Base-by-base conservation (phyloP, 108 stramenopile species). In the Nitzschia inconspicua region DNA sequence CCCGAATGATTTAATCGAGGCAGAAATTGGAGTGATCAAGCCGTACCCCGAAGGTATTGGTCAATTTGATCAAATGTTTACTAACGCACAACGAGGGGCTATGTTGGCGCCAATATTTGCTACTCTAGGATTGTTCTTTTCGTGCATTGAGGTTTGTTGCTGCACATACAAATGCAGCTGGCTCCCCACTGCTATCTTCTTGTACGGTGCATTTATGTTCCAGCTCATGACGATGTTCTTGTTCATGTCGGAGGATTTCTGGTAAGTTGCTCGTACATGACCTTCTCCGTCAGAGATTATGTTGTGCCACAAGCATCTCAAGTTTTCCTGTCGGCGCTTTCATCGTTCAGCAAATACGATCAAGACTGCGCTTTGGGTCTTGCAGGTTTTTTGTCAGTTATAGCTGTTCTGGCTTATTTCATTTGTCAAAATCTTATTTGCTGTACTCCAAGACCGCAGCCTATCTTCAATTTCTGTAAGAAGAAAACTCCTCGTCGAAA, bases 111-210 rank as follows among this genome's bases (percentile, higher is more conserved):
- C 70, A 0, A 48, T 72, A 9, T 51, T 64, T 28, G 60, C 60
- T 20, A 3, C n/a, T n/a, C 25, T 72, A 25, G 70, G 62, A 14
- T 44, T 52, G 19, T 6, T 72, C 10, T 62, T 56, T 50, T 23
- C 37, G 18, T 9, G 40, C 3, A 27, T 63, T 1, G 70, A 72
- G 40, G 44, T 62, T 16, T 63, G 44, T 25, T 72, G 55, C 47
- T 72, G 70, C 56, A 34, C 29, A n/a, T 72, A 62, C 70, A 63
- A 64, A 27, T 72, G 70, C 41, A 72, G 70, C 59, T 72, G 70
- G 70, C 51, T 72, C 16, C 70, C 70, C 24, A 64, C 63, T 8
- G 70, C 70, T 16, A 27, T 72, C 4, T 72, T 56, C 37, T 25
- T 72, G 13, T 72, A 72, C 28, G 26, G 47, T 47, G 70, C 70